phyloP scores from a whole-genome alignment of 305 asterid genomes.

The Stenogyne calaminthoides region DNA sequence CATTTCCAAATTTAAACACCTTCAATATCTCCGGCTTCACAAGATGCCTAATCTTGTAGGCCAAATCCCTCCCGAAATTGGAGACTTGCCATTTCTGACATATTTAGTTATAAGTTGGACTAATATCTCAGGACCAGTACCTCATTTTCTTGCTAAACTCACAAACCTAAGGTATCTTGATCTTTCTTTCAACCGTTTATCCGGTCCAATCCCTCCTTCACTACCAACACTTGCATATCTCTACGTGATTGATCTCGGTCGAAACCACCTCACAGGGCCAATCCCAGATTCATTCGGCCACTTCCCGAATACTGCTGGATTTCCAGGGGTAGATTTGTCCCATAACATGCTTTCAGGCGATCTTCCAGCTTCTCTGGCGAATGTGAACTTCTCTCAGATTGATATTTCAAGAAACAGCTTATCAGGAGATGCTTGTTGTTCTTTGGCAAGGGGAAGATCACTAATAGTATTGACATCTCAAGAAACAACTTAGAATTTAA shows the following conservation, averaged over 20 bases:
- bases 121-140: conserved; percentile 40
- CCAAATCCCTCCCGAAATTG: conserved; percentile 33
- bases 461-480: conserved; percentile 34
- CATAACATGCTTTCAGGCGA: conserved; percentile 39
- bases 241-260: conserved; percentile 33
- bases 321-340: conserved; percentile 28
- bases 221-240: conserved; percentile 36
- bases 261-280: conserved; percentile 47
- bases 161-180: conserved; percentile 27
- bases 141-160: conserved; percentile 30
- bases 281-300: conserved; percentile 42
- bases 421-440: conserved; percentile 47
- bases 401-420: conserved; percentile 43
- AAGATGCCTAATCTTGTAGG: conserved; percentile 41
- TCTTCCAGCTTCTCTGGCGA: conserved; percentile 35
- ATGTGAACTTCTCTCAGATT: conserved; percentile 31
- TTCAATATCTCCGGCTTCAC: conserved; percentile 40
- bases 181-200: conserved; percentile 37
- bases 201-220: conserved; percentile 39
- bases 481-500: conserved; percentile 44
- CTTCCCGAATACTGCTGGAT: conserved; percentile 1
- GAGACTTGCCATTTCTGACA: conserved; percentile 23
- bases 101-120: conserved; percentile 42
- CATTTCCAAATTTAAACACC: conserved; percentile 34
- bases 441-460: conserved; percentile 39